phyloP scores from a whole-genome alignment of 1,139 yeast species.

The Scheffersomyces quercinus region DNA sequence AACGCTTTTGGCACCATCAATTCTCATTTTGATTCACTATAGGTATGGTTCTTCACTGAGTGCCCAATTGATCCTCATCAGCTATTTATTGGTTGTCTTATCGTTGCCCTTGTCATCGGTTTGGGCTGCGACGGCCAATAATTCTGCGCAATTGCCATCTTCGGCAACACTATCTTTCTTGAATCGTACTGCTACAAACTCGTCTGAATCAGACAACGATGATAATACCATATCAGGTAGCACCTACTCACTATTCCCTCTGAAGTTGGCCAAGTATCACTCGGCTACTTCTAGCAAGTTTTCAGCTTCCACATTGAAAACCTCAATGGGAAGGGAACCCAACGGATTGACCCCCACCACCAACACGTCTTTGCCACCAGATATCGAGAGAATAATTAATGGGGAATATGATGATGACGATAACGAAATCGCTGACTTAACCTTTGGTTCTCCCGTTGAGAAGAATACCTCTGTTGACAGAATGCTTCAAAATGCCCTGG shows the following conservation, averaged over 20 bases:
- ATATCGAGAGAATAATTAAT: constrained; percentile 7
- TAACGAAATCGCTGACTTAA: not conserved
- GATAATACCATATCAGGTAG: constrained; percentile 8
- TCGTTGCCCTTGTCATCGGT: constrained; percentile 81
- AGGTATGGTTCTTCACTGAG: constrained; percentile 11
- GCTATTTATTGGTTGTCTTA: constrained; percentile 45
- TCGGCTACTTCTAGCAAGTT: not conserved
- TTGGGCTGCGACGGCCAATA: constrained; percentile 77
- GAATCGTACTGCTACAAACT: constrained; percentile 12
- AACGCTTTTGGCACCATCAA: constrained; percentile 75
- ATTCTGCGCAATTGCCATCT: constrained; percentile 29
- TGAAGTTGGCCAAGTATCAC: not conserved
- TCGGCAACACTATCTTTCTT: constrained; percentile 20
- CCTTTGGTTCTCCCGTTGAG: constrained; percentile 6
- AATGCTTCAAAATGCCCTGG: constrained; percentile 4
- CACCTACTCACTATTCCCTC: constrained; percentile 1
- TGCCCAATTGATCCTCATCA: constrained; percentile 21
- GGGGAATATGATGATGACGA: constrained; percentile 1
- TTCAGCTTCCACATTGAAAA: not conserved
- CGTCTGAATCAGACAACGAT: constrained; percentile 1
- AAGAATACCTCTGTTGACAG: constrained; percentile 6
- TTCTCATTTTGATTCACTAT: constrained; percentile 59
- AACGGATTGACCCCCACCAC: constrained; percentile 1
- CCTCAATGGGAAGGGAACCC: constrained; percentile 9
- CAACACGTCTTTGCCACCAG: constrained; percentile 7